Conservation (phyloP, 2,329 filamentous ascomycete genomes). For the Aureobasidium sp. region DNA sequence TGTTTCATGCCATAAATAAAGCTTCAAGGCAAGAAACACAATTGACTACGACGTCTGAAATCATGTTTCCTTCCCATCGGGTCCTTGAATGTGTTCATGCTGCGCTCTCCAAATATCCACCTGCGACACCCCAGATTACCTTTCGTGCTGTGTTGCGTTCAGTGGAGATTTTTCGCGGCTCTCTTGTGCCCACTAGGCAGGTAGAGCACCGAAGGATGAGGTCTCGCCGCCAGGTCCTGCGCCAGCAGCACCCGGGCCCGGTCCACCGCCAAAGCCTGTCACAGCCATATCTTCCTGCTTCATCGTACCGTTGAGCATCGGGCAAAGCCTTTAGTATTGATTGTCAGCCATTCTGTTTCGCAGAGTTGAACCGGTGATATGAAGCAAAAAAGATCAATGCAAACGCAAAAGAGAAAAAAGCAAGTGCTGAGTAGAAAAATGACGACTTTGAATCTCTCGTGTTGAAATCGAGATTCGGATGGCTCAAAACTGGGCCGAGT, state of each 20-base stretch:
- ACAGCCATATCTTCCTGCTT: conserved; percentile 29
- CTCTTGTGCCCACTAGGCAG: neutral
- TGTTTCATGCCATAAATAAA: neutral
- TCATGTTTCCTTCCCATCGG: neutral
- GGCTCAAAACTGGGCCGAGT: conserved; percentile 4
- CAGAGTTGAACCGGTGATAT: neutral
- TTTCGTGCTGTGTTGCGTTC: neutral
- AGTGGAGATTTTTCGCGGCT: neutral
- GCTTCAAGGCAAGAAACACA: neutral
- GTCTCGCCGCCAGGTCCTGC: conserved; percentile 2
- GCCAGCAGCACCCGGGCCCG: conserved; percentile 14
- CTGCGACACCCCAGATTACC: neutral
- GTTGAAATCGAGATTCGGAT: conserved; percentile 10
- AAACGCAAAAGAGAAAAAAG: conserved; percentile 18
- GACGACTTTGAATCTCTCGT: conserved; percentile 11
- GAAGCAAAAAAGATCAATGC: conserved; percentile 2
- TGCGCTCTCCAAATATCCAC: neutral
- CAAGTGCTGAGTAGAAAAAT: conserved; percentile 14
- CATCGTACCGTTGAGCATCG: conserved; percentile 70
- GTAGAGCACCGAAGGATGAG: conserved; percentile 4
- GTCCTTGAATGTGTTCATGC: neutral
- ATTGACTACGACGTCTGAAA: neutral
- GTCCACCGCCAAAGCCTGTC: conserved; percentile 18
- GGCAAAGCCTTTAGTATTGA: conserved; percentile 58
- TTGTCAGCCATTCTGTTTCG: conserved; percentile 14